Evolutionary conservation across 1,284 basidiomycete genomes (phyloP), one percentile per base, ranked within the genome.

Genomic region (Apiotrichum brassicae): DNA sequence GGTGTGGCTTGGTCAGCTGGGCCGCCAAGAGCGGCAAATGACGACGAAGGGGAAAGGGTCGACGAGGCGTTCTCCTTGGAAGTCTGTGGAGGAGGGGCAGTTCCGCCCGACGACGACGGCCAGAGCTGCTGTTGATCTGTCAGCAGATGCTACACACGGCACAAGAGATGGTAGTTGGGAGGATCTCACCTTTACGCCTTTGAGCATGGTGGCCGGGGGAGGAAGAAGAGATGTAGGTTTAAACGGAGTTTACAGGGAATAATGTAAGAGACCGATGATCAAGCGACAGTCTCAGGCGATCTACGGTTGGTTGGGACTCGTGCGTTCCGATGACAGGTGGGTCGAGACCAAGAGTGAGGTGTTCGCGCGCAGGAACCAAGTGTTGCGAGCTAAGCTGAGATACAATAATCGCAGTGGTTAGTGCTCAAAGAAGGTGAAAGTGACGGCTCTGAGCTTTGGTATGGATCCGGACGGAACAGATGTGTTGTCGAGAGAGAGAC

Each of bases 1-100:
- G 87, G 86, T 2, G 87, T 90, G 40, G 84, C 79, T 72, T 86
- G 84, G 60, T 83, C 83, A 57, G 72, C 64, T 20, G 82, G 73
- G 34, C 78, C 76, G 24, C 62, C 64, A 18, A 68, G 58, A 3
- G 56, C 23, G 6, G 60, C 48, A 49, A 65, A 67, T 1, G 67
- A 69, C n/a, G 64, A 51, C 3, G 68, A 68, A 9, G 65, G 64
- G 7, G 67, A 66, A 32, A 66, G 48, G 13, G 58, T 54, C 4
- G 63, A 60, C 25, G 64, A 38, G 19, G 58, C 46, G 11, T 37
- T 38, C 26, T 51, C 57, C 46, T 46, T 49, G 12, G 43, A 36
- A n/a, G 48, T 47, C 43, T 52, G 56, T 8, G 39, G n/a, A n/a
- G 50, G 41, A 16, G 43, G 37, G 2, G 50, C 39, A 16, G 22